These are phyloP conservation scores for Eremochloa ophiuroides DNA, from an alignment of 176 grass and related monocot genomes.

Conservation along the genomic window DNA sequence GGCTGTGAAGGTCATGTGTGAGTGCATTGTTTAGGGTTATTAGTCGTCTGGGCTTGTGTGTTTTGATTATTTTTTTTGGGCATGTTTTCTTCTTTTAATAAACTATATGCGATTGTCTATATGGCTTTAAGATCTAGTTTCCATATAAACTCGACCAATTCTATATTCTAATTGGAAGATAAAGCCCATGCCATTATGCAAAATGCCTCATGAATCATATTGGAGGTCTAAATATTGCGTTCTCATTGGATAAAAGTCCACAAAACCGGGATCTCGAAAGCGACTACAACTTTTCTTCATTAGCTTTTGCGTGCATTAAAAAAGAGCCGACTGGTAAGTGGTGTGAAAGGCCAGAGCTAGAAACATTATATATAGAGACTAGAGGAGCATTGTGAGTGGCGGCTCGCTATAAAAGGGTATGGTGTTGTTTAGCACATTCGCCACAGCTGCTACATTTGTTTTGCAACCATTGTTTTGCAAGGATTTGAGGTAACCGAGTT, in stretches of 20 bases:
- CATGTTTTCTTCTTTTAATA: too few species aligned
- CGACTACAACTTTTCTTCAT: not conserved
- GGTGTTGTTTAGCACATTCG: not conserved
- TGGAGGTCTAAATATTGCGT: not conserved
- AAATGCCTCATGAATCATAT: not conserved
- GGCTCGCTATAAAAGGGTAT: not conserved
- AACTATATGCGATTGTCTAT: too few species aligned
- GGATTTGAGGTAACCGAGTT: not conserved
- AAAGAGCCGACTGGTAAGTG: not conserved
- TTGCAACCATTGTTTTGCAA: not conserved
- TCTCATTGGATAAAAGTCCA: constrained; percentile 7
- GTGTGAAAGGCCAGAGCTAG: not conserved
- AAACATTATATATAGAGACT: not conserved
- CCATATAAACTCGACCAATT: too few species aligned
- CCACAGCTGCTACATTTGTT: not conserved
- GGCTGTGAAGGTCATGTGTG: too few species aligned
- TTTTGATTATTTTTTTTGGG: too few species aligned
- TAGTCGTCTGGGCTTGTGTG: too few species aligned
- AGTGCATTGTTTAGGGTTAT: too few species aligned
- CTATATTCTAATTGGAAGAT: too few species aligned
- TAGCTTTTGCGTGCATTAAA: not conserved
- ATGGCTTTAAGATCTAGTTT: too few species aligned
- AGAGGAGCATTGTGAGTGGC: not conserved
- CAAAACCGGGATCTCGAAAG: not conserved
- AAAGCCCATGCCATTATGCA: too few species aligned